phyloP scores from a whole-genome alignment of 164 flowering plant species.

The Liquidambar formosana region DNA sequence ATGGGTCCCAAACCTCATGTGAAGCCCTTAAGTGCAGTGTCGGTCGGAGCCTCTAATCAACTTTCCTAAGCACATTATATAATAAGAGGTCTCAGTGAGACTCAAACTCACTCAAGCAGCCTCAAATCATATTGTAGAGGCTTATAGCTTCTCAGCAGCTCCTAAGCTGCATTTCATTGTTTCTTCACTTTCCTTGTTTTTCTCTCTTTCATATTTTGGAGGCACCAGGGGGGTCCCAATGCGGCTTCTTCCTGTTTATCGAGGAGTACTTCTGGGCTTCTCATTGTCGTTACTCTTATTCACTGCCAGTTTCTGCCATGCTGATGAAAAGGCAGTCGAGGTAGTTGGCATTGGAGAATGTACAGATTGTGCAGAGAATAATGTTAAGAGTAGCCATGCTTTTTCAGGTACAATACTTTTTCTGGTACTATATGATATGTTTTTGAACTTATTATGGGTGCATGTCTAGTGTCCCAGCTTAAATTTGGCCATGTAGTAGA shows the following conservation, averaged over 20 bases:
- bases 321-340: slow-evolving; percentile 40
- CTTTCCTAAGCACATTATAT: slow-evolving; percentile 15
- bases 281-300: slow-evolving; percentile 31
- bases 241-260: slow-evolving; percentile 26
- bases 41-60: slow-evolving; percentile 13
- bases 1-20: slow-evolving; percentile 45
- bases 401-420: slow-evolving; percentile 53
- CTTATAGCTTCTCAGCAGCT: neutral
- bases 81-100: slow-evolving; percentile 6
- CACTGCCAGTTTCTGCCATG: slow-evolving; percentile 33
- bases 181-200: no score
- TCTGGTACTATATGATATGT: no score
- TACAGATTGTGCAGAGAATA: slow-evolving; percentile 55
- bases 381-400: slow-evolving; percentile 53
- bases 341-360: slow-evolving; percentile 79
- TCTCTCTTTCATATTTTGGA: neutral
- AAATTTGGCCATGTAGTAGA: no score
- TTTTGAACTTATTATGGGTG: neutral
- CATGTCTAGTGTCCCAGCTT: neutral
- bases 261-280: slow-evolving; percentile 37
- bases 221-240: slow-evolving; percentile 24
- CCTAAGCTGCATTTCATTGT: neutral
- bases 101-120: slow-evolving; percentile 4
- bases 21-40: slow-evolving; percentile 34
- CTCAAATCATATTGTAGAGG: neutral